Conservation (phyloP, 345 rosid genomes). For the Boechera stricta region DNA sequence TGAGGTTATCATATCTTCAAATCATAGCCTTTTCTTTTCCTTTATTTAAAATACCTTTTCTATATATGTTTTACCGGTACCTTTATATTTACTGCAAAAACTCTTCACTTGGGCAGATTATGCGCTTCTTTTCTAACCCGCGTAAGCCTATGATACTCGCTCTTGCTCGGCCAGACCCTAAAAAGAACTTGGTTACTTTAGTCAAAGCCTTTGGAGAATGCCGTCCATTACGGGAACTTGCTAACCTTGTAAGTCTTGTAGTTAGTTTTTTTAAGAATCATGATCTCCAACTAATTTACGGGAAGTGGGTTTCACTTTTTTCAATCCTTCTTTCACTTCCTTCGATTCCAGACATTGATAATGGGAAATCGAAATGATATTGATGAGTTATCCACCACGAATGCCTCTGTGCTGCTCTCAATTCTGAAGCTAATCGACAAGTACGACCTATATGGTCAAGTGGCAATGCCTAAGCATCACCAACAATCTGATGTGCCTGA, state of each 20-base stretch:
- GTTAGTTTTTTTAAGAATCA: neutral
- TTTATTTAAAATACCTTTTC: neutral
- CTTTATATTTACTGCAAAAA: slow-evolving; percentile 13
- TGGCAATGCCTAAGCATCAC: slow-evolving; percentile 86
- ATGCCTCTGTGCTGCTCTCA: slow-evolving; percentile 69
- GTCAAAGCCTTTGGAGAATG: slow-evolving; percentile 93
- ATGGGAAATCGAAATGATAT: slow-evolving; percentile 85
- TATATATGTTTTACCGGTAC: neutral
- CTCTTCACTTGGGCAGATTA: slow-evolving; percentile 57
- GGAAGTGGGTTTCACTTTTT: neutral
- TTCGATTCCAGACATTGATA: slow-evolving; percentile 62
- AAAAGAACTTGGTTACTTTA: slow-evolving; percentile 78
- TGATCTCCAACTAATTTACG: slow-evolving; percentile 9
- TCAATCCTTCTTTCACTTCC: neutral
- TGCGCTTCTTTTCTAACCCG: slow-evolving; percentile 83
- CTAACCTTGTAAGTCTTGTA: slow-evolving; percentile 66
- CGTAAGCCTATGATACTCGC: slow-evolving; percentile 88
- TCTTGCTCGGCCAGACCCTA: slow-evolving; percentile 89
- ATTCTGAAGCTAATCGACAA: slow-evolving; percentile 76
- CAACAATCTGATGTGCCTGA: slow-evolving; percentile 80
- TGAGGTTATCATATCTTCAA: slow-evolving; percentile 56
- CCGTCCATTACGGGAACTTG: slow-evolving; percentile 70
- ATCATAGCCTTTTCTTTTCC: slow-evolving; percentile 1
- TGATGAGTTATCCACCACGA: slow-evolving; percentile 75
- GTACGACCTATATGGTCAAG: slow-evolving; percentile 82